phyloP scores from a whole-genome alignment of 805 yeast genomes.

The Cyberlindnera xylosilytica region DNA sequence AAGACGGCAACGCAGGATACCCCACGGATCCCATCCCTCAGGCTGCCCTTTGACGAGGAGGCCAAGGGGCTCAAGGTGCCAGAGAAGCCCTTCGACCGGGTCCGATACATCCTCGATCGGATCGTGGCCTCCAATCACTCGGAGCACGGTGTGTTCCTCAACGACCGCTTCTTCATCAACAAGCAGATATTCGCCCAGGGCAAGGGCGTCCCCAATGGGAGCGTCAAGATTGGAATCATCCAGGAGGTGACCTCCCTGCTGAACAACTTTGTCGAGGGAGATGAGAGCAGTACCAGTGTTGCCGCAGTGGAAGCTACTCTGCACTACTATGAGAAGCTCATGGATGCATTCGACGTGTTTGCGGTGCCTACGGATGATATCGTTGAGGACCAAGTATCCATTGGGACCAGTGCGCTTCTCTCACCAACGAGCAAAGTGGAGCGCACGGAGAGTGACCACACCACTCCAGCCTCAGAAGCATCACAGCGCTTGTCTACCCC shows the following conservation, averaged over 20 bases:
- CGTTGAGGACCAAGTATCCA: slow-evolving; percentile 1
- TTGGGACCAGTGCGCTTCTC: neutral
- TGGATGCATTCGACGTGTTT: slow-evolving; percentile 26
- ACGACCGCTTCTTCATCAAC: slow-evolving; percentile 16
- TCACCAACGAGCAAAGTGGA: slow-evolving; percentile 2
- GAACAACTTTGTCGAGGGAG: slow-evolving; percentile 10
- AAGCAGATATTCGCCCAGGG: slow-evolving; percentile 13
- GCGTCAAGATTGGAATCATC: slow-evolving; percentile 25
- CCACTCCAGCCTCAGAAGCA: too few species aligned
- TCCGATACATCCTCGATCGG: slow-evolving; percentile 14
- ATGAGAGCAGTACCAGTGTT: slow-evolving; percentile 1
- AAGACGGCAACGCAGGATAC: neutral
- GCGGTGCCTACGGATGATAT: slow-evolving; percentile 1
- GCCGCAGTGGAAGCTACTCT: slow-evolving; percentile 15
- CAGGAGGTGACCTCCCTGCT: slow-evolving; percentile 22
- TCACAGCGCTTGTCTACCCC: neutral
- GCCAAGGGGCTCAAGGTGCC: slow-evolving; percentile 6
- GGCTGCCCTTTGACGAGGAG: slow-evolving; percentile 7
- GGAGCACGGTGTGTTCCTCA: slow-evolving; percentile 18
- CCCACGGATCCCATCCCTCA: neutral
- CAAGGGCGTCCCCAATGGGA: slow-evolving; percentile 20
- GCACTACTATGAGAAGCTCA: slow-evolving; percentile 22
- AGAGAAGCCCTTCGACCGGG: slow-evolving; percentile 9
- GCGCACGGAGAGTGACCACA: slow-evolving; percentile 1
- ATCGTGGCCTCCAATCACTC: slow-evolving; percentile 20